Base-by-base conservation (phyloP, 768 basidiomycete genomes). In the Mycena epipterygia region DNA sequence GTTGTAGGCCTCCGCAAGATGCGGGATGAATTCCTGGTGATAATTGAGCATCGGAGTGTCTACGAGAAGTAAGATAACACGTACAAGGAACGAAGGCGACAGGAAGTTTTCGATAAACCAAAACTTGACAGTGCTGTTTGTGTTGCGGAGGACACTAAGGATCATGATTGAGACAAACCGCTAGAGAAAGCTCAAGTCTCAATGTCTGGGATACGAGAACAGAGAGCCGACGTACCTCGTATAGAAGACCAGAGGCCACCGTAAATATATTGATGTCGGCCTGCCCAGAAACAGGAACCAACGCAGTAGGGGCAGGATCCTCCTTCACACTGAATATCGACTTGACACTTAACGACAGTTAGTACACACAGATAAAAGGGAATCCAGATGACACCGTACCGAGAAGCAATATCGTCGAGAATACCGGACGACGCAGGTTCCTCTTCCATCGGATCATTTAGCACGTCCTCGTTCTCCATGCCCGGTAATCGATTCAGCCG, bases 81-180 rank as follows among this genome's bases (percentile, higher is more conserved):
- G 75, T 74, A 95, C 96, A 67, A 98, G 82, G 89, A 99, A 99
- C 0, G 96, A 94, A 0, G 97, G 98, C 0, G 97, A 99, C 17
- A 99, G 87, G 88, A 99, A 99, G 83, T 99, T 99, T 79, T 98
- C 95, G 72, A 99, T 99, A 82, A 99, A 99, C 98, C 98, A 99
- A 83, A 99, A 99, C 80, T 99, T 99, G 80, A 99, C 97, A 30
- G 90, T 93, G 76, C 93, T 94, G 23, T 96, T 91, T 21, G 98
- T 99, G 77, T 99, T 97, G 44, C 92, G 91, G 72, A 99, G 85
- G 35, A 99, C 98, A 74, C 96, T 97, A 39, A 98, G 86, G 65
- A 98, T 95, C 98, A 99, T 99, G 83, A 99, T 98, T 12, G 95
- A 95, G 0, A 92, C 96, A 81, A 99, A 99, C 19, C 98, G 92